Base-by-base conservation (phyloP, 306 rosid species). In the Arachis stenosperma region DNA sequence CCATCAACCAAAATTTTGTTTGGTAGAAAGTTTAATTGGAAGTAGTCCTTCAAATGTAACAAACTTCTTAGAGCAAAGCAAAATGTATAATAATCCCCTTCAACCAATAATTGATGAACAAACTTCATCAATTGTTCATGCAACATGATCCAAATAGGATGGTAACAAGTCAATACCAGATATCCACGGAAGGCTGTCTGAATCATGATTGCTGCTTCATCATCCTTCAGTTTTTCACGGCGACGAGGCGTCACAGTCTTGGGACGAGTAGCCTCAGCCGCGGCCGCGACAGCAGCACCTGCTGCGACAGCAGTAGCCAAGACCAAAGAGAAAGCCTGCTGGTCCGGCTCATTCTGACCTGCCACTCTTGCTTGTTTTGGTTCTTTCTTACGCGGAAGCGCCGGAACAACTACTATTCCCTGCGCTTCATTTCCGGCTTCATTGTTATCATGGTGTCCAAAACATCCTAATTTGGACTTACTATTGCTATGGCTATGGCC, bases 251-350 rank as follows among this genome's bases (percentile, higher is more conserved):
- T 51, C 37, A 47, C 9, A 2, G 41, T 67, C 1, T 84, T 78
- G 71, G 77, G 85, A 50, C 92, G 90, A 67, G 84, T 80, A 47
- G 78, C 90, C 86, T 81, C 94, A 3, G 86, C 96, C 0, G 96
- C 93, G 7, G 97, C 92, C 36, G 96, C 92, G 37, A 78, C 97
- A 7, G 99, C 98, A 0, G 94, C 98, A 65, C 89, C 96, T 0
- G 98, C 91, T 5, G 92, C 96, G 12, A 83, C 89, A 0, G 93
- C 90, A 3, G 97, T 84, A 75, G 97, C 98, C 61, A 90, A 76
- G 42, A 90, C 93, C 81, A 91, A 88, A 12, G 97, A 89, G 66
- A 89, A 88, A 30, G 90, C 86, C 56, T 81, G 96, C 46, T 88
- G 88, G 83, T 40, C 85, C 66, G 82, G 89, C 70, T 84, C 91